Evolutionary conservation across 2,329 filamentous ascomycete species (phyloP).

Genomic region (Sarocladiaceae sp.): DNA sequence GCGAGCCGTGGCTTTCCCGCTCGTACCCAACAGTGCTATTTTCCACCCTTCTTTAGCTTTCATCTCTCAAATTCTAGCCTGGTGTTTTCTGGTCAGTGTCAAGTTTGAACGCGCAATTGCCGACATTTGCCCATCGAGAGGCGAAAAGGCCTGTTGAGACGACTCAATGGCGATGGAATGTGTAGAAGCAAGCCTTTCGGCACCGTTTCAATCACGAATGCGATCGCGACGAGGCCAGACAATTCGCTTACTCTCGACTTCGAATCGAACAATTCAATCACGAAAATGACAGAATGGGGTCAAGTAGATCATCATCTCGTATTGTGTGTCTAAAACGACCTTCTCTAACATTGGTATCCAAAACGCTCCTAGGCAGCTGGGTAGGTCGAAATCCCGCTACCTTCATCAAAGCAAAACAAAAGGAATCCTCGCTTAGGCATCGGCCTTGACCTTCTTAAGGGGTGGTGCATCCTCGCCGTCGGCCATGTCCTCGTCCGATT

Average conservation of each 20-base stretch:
- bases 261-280: background rate
- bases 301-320: constrained; percentile 1
- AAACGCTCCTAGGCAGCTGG: constrained; percentile 3
- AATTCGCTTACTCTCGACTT: too few relatives aligned
- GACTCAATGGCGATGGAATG: too few relatives aligned
- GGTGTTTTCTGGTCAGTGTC: too few relatives aligned
- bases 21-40: background rate
- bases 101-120: too few relatives aligned
- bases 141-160: too few relatives aligned
- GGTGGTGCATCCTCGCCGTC: constrained; percentile 22
- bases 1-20: background rate
- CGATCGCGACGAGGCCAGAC: too few relatives aligned
- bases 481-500: constrained; percentile 38
- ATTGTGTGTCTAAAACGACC: background rate
- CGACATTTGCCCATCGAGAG: too few relatives aligned
- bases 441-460: constrained; percentile 40
- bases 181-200: too few relatives aligned
- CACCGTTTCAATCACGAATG: too few relatives aligned
- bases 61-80: too few relatives aligned
- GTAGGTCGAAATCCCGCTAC: background rate
- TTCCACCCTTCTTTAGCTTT: background rate
- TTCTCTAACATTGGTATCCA: constrained; percentile 7
- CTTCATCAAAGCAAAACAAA: background rate
- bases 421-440: constrained; percentile 10
- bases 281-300: too few relatives aligned